Percentiles rank a stretch among this genome's conserved stretches.
These are phyloP conservation scores for Paracamarosporium sp. DNA, from an alignment of 2,329 filamentous ascomycete species.

Conservation along the genomic window DNA sequence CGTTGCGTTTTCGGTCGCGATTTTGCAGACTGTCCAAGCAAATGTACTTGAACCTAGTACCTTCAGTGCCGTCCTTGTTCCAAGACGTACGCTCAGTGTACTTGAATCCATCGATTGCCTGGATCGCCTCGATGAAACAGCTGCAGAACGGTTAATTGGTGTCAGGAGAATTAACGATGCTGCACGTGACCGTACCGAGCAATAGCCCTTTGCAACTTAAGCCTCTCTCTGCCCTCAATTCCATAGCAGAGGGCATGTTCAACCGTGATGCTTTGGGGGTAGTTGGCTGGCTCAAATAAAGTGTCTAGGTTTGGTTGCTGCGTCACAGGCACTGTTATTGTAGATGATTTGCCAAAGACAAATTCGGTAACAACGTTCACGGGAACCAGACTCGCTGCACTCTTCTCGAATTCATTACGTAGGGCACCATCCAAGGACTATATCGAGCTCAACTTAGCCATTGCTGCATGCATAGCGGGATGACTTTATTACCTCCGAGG, in stretches of 20 bases:
- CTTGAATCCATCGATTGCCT: constrained; percentile 40
- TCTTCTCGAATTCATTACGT: constrained; percentile 37
- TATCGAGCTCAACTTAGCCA: constrained; percentile 21
- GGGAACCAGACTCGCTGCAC: constrained; percentile 35
- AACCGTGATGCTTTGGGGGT: constrained; percentile 36
- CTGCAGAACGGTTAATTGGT: constrained; percentile 15
- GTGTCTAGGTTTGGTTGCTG: constrained; percentile 32
- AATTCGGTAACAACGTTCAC: constrained; percentile 41
- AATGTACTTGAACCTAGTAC: constrained; percentile 40
- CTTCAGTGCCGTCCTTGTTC: constrained; percentile 37
- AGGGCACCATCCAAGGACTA: constrained; percentile 38
- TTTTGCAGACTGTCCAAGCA: constrained; percentile 44
- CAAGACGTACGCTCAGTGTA: constrained; percentile 40
- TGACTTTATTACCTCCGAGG: constrained; percentile 28
- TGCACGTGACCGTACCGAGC: constrained; percentile 24
- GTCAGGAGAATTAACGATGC: neutral
- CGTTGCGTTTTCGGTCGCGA: constrained; percentile 30
- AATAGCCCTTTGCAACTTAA: constrained; percentile 38
- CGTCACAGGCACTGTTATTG: constrained; percentile 36
- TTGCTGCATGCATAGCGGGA: constrained; percentile 8
- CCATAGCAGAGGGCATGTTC: constrained; percentile 35
- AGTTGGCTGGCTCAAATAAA: constrained; percentile 34
- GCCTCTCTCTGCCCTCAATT: constrained; percentile 32
- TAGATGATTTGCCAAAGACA: constrained; percentile 36
- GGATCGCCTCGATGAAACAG: constrained; percentile 38